Percentiles rank a stretch among this genome's conserved stretches.
These are phyloP conservation scores for Byssothecium circinans DNA, from an alignment of 2,329 filamentous ascomycete species.

Conservation along the genomic window DNA sequence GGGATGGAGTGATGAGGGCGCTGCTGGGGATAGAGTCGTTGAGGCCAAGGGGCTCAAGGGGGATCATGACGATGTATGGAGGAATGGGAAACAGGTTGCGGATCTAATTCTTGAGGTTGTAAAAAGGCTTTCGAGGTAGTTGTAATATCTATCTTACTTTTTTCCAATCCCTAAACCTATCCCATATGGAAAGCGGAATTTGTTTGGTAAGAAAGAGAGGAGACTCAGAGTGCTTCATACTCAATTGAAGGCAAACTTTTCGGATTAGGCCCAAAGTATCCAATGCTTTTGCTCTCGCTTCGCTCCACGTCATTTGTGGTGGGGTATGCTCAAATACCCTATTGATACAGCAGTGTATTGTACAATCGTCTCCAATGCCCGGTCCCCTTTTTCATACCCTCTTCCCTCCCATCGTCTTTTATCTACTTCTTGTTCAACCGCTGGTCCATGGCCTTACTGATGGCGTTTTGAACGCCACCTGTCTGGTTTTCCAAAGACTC, in stretches of 20 bases:
- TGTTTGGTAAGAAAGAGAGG: slow-evolving; percentile 12
- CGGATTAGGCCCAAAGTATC: slow-evolving; percentile 19
- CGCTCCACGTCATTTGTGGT: slow-evolving; percentile 5
- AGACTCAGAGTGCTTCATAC: slow-evolving; percentile 8
- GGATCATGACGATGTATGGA: slow-evolving; percentile 66
- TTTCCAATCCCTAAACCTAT: too few species aligned
- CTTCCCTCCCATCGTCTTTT: background rate
- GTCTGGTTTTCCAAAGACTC: slow-evolving; percentile 25
- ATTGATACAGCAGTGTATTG: slow-evolving; percentile 38
- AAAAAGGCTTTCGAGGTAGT: background rate
- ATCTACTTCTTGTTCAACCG: slow-evolving; percentile 33
- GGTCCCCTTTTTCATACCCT: background rate
- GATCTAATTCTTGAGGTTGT: slow-evolving; percentile 37
- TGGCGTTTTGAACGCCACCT: slow-evolving; percentile 32
- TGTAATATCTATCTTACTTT: slow-evolving; percentile 4
- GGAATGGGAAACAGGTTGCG: slow-evolving; percentile 60
- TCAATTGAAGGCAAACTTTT: slow-evolving; percentile 11
- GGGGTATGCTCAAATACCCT: slow-evolving; percentile 12
- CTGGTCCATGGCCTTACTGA: slow-evolving; percentile 41
- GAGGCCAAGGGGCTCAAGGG: slow-evolving; percentile 55
- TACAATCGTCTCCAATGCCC: slow-evolving; percentile 24
- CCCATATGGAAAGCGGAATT: too few species aligned
- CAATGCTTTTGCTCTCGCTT: slow-evolving; percentile 18
- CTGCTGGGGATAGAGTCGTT: slow-evolving; percentile 35
- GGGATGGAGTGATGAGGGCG: slow-evolving; percentile 41